phyloP scores from a whole-genome alignment of 495 filamentous ascomycete species.

The Podospora australis region DNA sequence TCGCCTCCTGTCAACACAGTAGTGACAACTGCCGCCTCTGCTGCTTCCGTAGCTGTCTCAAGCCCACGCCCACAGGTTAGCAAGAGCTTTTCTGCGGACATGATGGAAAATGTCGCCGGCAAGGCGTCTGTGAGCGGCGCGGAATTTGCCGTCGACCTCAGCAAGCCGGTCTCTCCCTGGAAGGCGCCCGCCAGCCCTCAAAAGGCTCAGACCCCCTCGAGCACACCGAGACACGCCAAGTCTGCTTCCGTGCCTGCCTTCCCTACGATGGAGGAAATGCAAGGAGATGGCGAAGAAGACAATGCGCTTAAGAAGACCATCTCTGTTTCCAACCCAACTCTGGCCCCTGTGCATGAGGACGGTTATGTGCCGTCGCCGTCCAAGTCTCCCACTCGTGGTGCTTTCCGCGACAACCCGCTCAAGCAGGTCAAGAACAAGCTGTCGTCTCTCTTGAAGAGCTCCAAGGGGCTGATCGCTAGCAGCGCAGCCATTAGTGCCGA shows the following conservation, averaged over 20 bases:
- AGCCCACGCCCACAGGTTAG: conserved; percentile 34
- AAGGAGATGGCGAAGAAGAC: conserved; percentile 26
- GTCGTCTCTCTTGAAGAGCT: conserved; percentile 79
- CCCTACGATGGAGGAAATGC: conserved; percentile 37
- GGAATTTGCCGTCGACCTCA: conserved; percentile 38
- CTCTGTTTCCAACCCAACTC: conserved; percentile 55
- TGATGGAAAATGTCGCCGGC: conserved; percentile 50
- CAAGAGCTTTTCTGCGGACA: conserved; percentile 54
- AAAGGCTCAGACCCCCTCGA: conserved; percentile 23
- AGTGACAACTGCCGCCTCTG: conserved; percentile 5
- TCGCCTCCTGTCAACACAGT: conserved; percentile 44
- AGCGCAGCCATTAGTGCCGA: conserved; percentile 73
- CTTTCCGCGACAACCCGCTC: conserved; percentile 66
- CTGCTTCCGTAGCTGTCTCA: conserved; percentile 29
- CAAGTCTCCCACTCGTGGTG: conserved; percentile 58
- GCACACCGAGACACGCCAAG: conserved; percentile 41
- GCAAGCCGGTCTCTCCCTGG: conserved; percentile 32
- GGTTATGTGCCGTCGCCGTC: conserved; percentile 56
- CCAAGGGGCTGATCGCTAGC: conserved; percentile 74
- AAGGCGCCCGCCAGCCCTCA: conserved; percentile 32
- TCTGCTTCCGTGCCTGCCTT: conserved; percentile 51
- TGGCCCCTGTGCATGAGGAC: conserved; percentile 34
- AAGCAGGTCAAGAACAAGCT: conserved; percentile 85
- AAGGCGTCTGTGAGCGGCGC: conserved; percentile 34
- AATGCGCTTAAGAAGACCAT: conserved; percentile 52